Evolutionary conservation across 371 early-diverging fungal species (phyloP).

Genomic region (Mucor saturninus): DNA sequence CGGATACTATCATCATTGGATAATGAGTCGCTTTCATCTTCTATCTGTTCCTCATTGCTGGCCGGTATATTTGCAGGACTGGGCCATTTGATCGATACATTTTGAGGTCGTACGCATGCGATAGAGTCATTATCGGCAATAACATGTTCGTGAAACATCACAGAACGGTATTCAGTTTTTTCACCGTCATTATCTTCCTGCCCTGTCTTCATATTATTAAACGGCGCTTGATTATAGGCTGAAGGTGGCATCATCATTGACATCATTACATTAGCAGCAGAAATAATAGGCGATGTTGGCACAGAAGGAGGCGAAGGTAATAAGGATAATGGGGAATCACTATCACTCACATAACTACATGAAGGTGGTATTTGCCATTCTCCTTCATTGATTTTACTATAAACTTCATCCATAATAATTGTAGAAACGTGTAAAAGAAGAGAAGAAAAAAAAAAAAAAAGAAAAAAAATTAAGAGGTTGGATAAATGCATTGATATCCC

Average conservation of each 20-base stretch:
- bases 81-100: background rate
- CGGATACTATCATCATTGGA: background rate
- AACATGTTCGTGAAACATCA: slow-evolving; percentile 5
- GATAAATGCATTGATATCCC: background rate
- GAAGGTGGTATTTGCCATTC: background rate
- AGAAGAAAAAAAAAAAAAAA: background rate
- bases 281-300: no score
- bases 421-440: background rate
- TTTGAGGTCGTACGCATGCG: slow-evolving; percentile 4
- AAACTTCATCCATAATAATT: background rate
- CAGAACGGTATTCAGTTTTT: background rate
- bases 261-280: no score
- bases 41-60: background rate
- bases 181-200: background rate
- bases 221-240: no score
- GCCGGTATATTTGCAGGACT: background rate
- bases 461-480: background rate
- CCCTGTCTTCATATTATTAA: background rate
- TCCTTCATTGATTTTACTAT: background rate
- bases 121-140: slow-evolving; percentile 1
- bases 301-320: background rate
- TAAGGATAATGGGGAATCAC: background rate
- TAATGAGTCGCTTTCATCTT: background rate
- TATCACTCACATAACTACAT: background rate
- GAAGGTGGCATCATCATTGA: no score